These are phyloP conservation scores for Collybiopsis confluens DNA, from an alignment of 768 basidiomycete species.

Conservation along the genomic window DNA sequence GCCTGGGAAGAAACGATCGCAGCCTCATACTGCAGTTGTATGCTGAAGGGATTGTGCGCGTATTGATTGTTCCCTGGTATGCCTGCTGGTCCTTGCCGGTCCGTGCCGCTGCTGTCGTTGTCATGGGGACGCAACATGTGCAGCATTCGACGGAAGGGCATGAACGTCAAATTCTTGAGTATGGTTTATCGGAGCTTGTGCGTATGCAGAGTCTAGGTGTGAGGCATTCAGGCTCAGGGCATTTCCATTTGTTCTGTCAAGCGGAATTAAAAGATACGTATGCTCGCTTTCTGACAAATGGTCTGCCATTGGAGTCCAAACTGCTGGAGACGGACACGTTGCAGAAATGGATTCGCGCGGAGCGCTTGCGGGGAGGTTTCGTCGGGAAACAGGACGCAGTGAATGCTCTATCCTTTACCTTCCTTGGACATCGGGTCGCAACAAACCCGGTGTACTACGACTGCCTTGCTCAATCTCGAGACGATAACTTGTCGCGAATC, in stretches of 20 bases:
- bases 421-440: conserved; percentile 63
- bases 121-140: conserved; percentile 90
- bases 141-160: conserved; percentile 37
- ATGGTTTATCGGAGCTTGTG: conserved; percentile 74
- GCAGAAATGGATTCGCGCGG: conserved; percentile 40
- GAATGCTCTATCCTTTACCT: conserved; percentile 79
- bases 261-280: conserved; percentile 79
- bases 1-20: conserved; percentile 63
- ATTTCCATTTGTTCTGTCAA: conserved; percentile 88
- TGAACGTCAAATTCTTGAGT: conserved; percentile 75
- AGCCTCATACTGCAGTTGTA: conserved; percentile 76
- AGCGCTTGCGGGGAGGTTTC: conserved; percentile 34
- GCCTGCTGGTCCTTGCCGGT: conserved; percentile 89
- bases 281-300: conserved; percentile 80
- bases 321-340: conserved; percentile 52
- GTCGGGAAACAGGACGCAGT: conserved; percentile 62
- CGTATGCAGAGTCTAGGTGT: conserved; percentile 91
- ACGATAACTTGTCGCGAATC: conserved; percentile 63
- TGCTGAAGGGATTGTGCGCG: conserved; percentile 71
- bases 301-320: conserved; percentile 84
- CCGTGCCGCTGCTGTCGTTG: conserved; percentile 74
- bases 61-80: conserved; percentile 79
- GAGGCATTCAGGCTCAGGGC: conserved; percentile 52
- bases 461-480: conserved; percentile 35
- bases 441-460: conserved; percentile 89